A percentile compares a stretch with the other conserved stretches of the same genome.
Conservation (phyloP, 2,329 filamentous ascomycete species). For the Thelonectria discophora region DNA sequence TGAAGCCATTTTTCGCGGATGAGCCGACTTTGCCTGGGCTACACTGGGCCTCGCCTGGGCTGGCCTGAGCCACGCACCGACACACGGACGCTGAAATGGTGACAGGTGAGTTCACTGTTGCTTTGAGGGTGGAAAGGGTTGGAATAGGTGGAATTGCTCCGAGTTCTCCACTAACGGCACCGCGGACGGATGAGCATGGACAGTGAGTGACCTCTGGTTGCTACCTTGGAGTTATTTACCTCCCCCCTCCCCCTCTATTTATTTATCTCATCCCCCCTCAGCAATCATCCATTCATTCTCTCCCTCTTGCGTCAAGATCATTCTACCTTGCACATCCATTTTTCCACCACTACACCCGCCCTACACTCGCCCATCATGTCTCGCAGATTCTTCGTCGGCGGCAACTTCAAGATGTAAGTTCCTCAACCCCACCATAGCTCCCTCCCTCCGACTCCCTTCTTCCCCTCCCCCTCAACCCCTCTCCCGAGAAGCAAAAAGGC, state of each 20-base stretch:
- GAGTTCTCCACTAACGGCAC: neutral
- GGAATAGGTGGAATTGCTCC: neutral
- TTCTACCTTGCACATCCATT: constrained; percentile 8
- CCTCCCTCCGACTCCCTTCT: constrained; percentile 24
- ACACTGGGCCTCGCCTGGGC: constrained; percentile 2
- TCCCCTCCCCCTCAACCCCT: constrained; percentile 28
- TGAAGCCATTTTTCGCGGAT: neutral
- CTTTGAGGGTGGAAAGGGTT: too few species aligned
- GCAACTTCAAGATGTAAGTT: constrained; percentile 98
- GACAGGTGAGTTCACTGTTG: too few species aligned
- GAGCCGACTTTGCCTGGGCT: constrained; percentile 10
- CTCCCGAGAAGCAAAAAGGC: constrained; percentile 39
- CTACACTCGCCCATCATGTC: constrained; percentile 72
- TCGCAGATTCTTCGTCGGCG: constrained; percentile 97
- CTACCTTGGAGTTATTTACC: constrained; percentile 28
- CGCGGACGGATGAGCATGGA: too few species aligned
- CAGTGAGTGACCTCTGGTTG: constrained; percentile 5
- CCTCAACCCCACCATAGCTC: constrained; percentile 41
- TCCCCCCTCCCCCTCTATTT: constrained; percentile 2
- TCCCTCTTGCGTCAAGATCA: neutral
- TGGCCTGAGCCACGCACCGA: constrained; percentile 9
- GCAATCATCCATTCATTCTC: constrained; percentile 1
- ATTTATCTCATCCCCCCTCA: neutral
- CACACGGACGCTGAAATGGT: neutral
- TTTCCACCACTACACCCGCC: constrained; percentile 1